Conservation (phyloP, 164 flowering plant genomes). For the Pachysandra terminalis region DNA sequence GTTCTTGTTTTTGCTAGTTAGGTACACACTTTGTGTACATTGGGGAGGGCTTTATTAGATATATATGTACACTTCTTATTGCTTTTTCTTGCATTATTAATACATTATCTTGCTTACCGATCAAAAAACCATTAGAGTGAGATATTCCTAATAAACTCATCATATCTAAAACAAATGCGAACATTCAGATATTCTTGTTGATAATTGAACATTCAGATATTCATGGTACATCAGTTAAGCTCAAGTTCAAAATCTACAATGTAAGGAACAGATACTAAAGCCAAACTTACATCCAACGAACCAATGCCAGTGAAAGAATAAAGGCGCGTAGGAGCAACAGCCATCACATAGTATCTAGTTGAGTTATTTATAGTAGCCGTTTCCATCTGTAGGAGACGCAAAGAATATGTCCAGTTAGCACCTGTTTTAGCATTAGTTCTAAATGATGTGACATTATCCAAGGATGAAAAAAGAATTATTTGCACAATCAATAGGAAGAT, state of each 20-base stretch:
- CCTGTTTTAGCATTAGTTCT: neutral
- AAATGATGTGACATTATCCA: neutral
- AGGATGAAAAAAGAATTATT: neutral
- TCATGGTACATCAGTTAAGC: neutral
- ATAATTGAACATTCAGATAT: neutral
- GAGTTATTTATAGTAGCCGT: slow-evolving; percentile 59
- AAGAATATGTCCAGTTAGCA: neutral
- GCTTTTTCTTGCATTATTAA: no score
- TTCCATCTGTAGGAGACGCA: slow-evolving; percentile 67
- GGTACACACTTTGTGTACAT: no score
- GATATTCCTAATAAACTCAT: no score
- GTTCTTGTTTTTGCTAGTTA: no score
- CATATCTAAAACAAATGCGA: neutral
- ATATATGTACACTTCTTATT: no score
- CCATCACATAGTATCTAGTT: slow-evolving; percentile 90
- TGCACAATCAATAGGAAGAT: neutral
- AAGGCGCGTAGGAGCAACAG: slow-evolving; percentile 92
- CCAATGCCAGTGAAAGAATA: slow-evolving; percentile 93
- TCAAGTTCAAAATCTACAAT: neutral
- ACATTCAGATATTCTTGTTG: no score
- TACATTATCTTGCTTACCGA: no score
- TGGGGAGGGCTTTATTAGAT: no score
- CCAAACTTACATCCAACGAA: slow-evolving; percentile 68
- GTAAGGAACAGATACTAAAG: neutral
- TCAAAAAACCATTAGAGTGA: no score